These are phyloP conservation scores for Nicotiana obtusifolia DNA, from an alignment of 257 asterid species.

Conservation along the genomic window DNA sequence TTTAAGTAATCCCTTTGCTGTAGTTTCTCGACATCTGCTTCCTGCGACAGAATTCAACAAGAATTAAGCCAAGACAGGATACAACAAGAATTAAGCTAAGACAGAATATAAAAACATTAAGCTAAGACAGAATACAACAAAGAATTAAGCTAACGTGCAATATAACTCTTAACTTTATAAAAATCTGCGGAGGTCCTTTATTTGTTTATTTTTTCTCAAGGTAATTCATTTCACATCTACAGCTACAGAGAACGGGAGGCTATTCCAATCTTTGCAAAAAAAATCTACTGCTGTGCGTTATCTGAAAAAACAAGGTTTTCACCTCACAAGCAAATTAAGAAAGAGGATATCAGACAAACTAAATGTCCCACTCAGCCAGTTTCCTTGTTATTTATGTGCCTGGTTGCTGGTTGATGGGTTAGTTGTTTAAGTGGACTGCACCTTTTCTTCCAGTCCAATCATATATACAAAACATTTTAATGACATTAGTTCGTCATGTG, in stretches of 20 bases:
- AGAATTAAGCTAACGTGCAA: background rate
- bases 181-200: background rate
- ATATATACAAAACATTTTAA: background rate
- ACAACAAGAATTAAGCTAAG: no score
- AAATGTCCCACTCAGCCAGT: background rate
- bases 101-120: no score
- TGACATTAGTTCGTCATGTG: background rate
- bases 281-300: background rate
- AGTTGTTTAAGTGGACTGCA: background rate
- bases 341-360: background rate
- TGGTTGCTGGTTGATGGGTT: background rate
- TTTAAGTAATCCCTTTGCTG: conserved; percentile 91
- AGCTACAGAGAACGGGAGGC: background rate
- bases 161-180: background rate
- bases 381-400: background rate
- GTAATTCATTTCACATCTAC: background rate
- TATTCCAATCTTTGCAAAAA: background rate
- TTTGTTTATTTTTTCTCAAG: background rate
- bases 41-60: conserved; percentile 39
- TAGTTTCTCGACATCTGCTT: conserved; percentile 89
- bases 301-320: background rate
- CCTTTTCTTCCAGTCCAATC: background rate
- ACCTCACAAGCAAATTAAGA: background rate
- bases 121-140: conserved; percentile 10
- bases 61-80: background rate